Percentiles rank a stretch among this genome's conserved stretches.
Conservation (phyloP, 106 monocot species). For the Dendrobium officinale region DNA sequence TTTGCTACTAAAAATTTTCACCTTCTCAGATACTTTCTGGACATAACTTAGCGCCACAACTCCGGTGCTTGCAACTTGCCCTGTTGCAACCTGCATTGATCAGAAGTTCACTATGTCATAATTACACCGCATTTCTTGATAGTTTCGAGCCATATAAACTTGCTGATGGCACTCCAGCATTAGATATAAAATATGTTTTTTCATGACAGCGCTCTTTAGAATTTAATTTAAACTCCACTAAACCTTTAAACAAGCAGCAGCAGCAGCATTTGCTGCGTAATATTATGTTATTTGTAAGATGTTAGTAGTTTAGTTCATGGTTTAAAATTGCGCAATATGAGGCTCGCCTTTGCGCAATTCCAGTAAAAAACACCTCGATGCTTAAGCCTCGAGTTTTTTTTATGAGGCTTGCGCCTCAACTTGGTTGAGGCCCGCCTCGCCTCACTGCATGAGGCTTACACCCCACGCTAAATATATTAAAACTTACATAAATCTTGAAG, state of each 20-base stretch:
- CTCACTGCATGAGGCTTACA: too few species aligned
- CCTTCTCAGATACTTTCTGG: conserved; percentile 98
- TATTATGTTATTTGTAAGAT: neutral
- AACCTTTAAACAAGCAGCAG: neutral
- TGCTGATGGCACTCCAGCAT: neutral
- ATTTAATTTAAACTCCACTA: neutral
- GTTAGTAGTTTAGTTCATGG: neutral
- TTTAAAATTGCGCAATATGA: too few species aligned
- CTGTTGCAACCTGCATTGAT: conserved; percentile 70
- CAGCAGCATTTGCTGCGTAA: neutral
- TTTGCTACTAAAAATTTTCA: conserved; percentile 9
- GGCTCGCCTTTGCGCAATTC: too few species aligned
- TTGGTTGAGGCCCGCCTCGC: too few species aligned
- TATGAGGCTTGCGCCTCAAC: too few species aligned
- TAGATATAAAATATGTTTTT: too few species aligned
- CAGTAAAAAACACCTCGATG: too few species aligned
- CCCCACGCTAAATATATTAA: too few species aligned
- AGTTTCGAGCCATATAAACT: neutral
- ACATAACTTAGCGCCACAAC: conserved; percentile 94
- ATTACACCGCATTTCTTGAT: neutral
- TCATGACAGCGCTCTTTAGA: too few species aligned
- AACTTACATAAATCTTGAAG: too few species aligned
- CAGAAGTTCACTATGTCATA: neutral
- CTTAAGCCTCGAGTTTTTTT: too few species aligned
- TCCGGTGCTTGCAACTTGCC: conserved; percentile 89